Conservation (phyloP, 1,139 yeast genomes). For the Geotrichum armillariae region DNA sequence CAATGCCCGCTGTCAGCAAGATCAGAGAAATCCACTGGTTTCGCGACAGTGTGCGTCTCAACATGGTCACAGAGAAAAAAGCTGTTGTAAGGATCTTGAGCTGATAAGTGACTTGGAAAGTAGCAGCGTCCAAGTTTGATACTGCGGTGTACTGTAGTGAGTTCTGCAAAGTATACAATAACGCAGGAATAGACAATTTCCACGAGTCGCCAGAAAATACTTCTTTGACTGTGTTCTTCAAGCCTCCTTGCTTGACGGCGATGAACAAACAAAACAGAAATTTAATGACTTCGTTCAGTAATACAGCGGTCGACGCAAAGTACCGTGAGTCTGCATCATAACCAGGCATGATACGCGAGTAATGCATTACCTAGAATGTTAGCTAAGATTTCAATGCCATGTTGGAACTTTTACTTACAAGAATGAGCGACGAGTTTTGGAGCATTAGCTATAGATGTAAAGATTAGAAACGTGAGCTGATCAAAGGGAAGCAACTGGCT, state of each 20-base stretch:
- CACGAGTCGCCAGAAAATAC: constrained; percentile 42
- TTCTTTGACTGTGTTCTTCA: constrained; percentile 31
- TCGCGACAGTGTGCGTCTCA: constrained; percentile 36
- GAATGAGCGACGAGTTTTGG: constrained; percentile 41
- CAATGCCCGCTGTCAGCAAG: constrained; percentile 43
- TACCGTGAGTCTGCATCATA: constrained; percentile 37
- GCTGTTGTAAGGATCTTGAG: constrained; percentile 46
- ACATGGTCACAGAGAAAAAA: constrained; percentile 44
- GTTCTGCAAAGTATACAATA: constrained; percentile 44
- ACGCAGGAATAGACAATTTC: constrained; percentile 45
- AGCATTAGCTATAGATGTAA: constrained; percentile 31
- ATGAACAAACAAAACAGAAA: constrained; percentile 37
- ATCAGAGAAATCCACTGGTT: constrained; percentile 43
- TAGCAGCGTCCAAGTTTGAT: constrained; percentile 45
- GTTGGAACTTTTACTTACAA: constrained; percentile 26
- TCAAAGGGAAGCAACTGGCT: constrained; percentile 8
- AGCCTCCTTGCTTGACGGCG: constrained; percentile 32
- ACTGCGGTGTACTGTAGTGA: constrained; percentile 46
- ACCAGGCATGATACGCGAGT: constrained; percentile 45
- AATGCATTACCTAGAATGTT: constrained; percentile 39
- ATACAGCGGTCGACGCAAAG: constrained; percentile 45
- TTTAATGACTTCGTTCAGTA: constrained; percentile 44
- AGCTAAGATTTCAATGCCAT: background rate
- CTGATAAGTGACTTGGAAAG: constrained; percentile 47
- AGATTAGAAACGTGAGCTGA: constrained; percentile 6